Base-by-base conservation (phyloP, 1,284 basidiomycete species). In the Ceratobasidium sp. region DNA sequence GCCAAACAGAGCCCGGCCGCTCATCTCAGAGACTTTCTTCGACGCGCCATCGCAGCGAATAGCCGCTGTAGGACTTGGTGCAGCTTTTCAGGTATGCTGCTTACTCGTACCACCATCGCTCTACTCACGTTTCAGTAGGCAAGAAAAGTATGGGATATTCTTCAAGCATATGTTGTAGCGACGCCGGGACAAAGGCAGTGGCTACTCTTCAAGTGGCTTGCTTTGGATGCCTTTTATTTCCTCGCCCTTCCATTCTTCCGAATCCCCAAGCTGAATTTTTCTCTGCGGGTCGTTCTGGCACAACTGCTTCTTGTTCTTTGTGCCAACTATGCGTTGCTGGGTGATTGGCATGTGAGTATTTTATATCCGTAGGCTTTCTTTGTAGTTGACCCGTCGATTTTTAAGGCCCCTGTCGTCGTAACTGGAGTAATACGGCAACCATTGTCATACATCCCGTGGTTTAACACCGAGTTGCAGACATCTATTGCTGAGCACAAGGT, bases 281-380 rank as follows among this genome's bases (percentile, higher is more conserved):
- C 84, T 75, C 89, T 84, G 78, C 84, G 89, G 16, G 84, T 89
- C 3, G 85, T 90, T 38, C 75, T 85, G 13, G 82, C 91, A 35
- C 88, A 91, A 77, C 84, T 93, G 44, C 74, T 86, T 7, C 77
- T 83, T 1, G 78, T 92, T 1, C 88, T 87, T 81, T 82, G 89
- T 47, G 75, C 91, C 46, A 87, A 94, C 79, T 90, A 88, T 1
- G 72, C 92, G 23, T 78, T 93, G 76, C 93, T 95, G 78, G 92
- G 92, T 30, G 77, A 78, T 18, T 79, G 80, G 73, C 79, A 77
- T 46, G 79, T 80, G 35, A 58, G 80, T 89, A 83, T 85, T 77
- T 87, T 74, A 81, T 83, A 73, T 83, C 84, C 77, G 78, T 85
- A 71, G 71, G 26, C 59, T 76, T 18, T 63, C 69, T 28, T 74